Base-by-base conservation (phyloP, 306 rosid species). In the Vigna radiata region DNA sequence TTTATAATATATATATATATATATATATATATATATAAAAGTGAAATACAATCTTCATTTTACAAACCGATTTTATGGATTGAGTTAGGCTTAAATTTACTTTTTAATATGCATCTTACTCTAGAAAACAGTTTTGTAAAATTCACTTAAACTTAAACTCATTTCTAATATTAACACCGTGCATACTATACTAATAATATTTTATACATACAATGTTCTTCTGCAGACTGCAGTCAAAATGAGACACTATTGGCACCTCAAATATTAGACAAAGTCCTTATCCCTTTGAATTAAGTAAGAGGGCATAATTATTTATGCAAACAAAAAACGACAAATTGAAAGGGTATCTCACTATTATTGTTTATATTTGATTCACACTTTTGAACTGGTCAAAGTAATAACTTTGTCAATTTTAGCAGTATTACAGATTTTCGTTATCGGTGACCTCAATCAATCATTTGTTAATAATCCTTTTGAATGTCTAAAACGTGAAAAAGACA, bases 391-490 rank as follows among this genome's bases (percentile, higher is more conserved):
- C 65, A 27, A 59, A 6, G 10, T 0, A 25, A 59, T 0, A 25
- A 59, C 17, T 7, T 33, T 36, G 4, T 6, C 25, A 29, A 50
- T 50, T 50, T 70, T 52, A 47, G 49, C 33, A 31, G 3, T 52
- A 5, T 31, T 9, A 0, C 2, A 12, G 18, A 11, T n/a, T 52
- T 70, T 70, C 76, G 8, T 17, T 70, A 33, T 18, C 18, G 19
- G 19, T 33, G 14, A n/a, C 47, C 12, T 70, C 39, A 54, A 52
- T 52, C 63, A 47, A 68, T 68, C 73, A 68, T 68, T 46, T 25
- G 23, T 68, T 47, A 46, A 25, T 15, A 15, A 64, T 64, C 70
- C 9, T 29, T 8, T 3, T 4, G 16, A 33, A 36, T 16, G 8
- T 0, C 25, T 62, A 62, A 36, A 33, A 5, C 5, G 23, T 7